These are phyloP conservation scores for Saturnispora sanitii DNA, from an alignment of 805 yeast species.

Conservation along the genomic window DNA sequence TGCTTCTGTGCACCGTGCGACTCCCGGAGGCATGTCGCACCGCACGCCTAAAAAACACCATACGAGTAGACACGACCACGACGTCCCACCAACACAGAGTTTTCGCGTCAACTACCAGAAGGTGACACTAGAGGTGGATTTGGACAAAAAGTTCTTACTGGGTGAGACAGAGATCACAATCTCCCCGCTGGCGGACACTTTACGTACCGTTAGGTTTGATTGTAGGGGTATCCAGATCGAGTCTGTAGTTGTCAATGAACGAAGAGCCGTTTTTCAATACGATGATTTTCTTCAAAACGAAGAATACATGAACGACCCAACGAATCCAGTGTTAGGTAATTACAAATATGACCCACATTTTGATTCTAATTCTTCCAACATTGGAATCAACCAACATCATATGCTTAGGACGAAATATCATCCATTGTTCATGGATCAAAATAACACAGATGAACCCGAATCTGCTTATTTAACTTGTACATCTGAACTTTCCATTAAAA, in stretches of 20 bases:
- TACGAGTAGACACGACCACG: constrained; percentile 18
- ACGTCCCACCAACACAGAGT: constrained; percentile 28
- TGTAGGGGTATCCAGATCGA: constrained; percentile 65
- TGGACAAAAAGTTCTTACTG: constrained; percentile 42
- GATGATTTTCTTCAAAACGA: constrained; percentile 38
- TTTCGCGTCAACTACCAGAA: constrained; percentile 79
- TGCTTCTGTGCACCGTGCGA: constrained; percentile 8
- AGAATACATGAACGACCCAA: constrained; percentile 26
- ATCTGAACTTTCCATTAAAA: constrained; percentile 51
- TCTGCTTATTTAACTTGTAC: constrained; percentile 31
- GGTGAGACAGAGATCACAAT: constrained; percentile 83
- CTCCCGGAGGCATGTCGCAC: constrained; percentile 11
- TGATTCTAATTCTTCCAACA: constrained; percentile 34
- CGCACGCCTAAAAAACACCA: constrained; percentile 18
- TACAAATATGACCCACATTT: constrained; percentile 23
- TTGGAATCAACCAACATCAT: constrained; percentile 49
- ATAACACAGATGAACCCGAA: constrained; percentile 23
- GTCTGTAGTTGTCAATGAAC: constrained; percentile 55
- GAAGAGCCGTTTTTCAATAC: constrained; percentile 45
- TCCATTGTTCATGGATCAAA: constrained; percentile 41
- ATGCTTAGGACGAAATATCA: constrained; percentile 42
- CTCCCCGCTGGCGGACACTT: constrained; percentile 52
- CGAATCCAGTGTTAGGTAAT: constrained; percentile 25
- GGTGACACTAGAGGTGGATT: constrained; percentile 69
- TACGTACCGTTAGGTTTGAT: constrained; percentile 60